phyloP scores from a whole-genome alignment of 352 stramenopile genomes.

The Globisporangium mamillatum region DNA sequence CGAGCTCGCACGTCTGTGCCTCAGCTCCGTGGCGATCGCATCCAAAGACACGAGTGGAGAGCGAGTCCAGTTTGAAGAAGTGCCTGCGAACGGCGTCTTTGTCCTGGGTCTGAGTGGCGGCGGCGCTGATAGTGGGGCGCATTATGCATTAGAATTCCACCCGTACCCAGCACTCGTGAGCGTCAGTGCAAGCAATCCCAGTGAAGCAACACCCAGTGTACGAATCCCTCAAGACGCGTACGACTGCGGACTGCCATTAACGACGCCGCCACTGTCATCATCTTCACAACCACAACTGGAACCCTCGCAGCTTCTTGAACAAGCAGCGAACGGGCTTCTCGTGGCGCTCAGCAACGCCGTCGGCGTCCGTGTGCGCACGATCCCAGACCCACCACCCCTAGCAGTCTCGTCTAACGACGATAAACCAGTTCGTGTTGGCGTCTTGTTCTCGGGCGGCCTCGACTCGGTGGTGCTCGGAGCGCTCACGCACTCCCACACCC shows the following conservation, averaged over 20 bases:
- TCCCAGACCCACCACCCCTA: constrained; percentile 21
- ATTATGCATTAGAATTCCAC: constrained; percentile 32
- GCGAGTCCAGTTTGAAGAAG: constrained; percentile 50
- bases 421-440: constrained; percentile 50
- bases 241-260: constrained; percentile 21
- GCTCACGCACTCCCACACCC: constrained; percentile 77
- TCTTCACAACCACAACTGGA: background rate
- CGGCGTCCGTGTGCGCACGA: constrained; percentile 68
- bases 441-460: constrained; percentile 96
- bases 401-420: background rate
- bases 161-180: constrained; percentile 27
- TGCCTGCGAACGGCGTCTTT: constrained; percentile 74
- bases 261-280: background rate
- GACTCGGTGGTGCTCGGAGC: constrained; percentile 95
- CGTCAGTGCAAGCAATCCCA: background rate
- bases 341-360: constrained; percentile 78
- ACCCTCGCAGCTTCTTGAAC: constrained; percentile 14
- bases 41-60: constrained; percentile 6
- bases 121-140: background rate
- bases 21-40: constrained; percentile 49
- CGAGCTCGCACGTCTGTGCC: constrained; percentile 31
- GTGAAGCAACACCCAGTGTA: background rate
- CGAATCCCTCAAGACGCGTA: constrained; percentile 30
- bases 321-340: constrained; percentile 46
- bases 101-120: constrained; percentile 45